A percentile compares a stretch with the other conserved stretches of the same genome.
These are phyloP conservation scores for Artemisia annua DNA, from an alignment of 129 eudicot species.

Conservation along the genomic window DNA sequence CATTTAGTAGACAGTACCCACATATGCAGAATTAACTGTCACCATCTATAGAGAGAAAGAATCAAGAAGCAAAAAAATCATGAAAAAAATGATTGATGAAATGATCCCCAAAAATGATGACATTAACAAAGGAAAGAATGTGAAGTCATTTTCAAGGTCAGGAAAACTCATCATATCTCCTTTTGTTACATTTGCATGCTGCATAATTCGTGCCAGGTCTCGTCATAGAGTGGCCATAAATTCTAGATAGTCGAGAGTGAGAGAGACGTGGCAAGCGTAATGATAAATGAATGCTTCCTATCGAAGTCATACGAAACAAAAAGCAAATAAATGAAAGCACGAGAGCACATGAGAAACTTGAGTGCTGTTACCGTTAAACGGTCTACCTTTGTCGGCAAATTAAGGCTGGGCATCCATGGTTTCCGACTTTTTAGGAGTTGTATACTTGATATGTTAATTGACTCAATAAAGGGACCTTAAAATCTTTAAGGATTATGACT, in stretches of 20 bases:
- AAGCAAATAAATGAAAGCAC: slow-evolving; percentile 23
- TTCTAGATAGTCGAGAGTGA: slow-evolving; percentile 13
- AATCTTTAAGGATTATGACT: too few species aligned
- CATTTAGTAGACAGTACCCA: slow-evolving; percentile 34
- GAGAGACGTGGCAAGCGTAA: slow-evolving; percentile 34
- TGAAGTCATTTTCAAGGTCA: slow-evolving; percentile 36
- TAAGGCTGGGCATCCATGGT: neutral
- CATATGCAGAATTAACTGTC: slow-evolving; percentile 36
- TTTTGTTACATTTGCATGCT: slow-evolving; percentile 42
- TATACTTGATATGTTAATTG: neutral
- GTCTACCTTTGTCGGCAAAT: slow-evolving; percentile 1
- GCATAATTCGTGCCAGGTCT: slow-evolving; percentile 22
- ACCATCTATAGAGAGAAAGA: slow-evolving; percentile 29
- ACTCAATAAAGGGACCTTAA: neutral
- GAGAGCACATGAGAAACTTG: slow-evolving; percentile 20
- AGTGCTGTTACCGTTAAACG: neutral
- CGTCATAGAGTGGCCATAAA: slow-evolving; percentile 28
- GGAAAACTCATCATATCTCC: slow-evolving; percentile 30
- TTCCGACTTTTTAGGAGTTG: neutral
- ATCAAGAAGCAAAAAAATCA: slow-evolving; percentile 26
- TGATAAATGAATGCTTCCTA: slow-evolving; percentile 16
- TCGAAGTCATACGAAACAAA: slow-evolving; percentile 15
- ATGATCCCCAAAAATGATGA: slow-evolving; percentile 37
- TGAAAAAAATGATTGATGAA: slow-evolving; percentile 42
- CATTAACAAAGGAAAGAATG: slow-evolving; percentile 21